Percentiles rank a stretch among this genome's conserved stretches.
Evolutionary conservation across 2,329 filamentous ascomycete genomes (phyloP).

Genomic region (Chaetomiaceae sp.): DNA sequence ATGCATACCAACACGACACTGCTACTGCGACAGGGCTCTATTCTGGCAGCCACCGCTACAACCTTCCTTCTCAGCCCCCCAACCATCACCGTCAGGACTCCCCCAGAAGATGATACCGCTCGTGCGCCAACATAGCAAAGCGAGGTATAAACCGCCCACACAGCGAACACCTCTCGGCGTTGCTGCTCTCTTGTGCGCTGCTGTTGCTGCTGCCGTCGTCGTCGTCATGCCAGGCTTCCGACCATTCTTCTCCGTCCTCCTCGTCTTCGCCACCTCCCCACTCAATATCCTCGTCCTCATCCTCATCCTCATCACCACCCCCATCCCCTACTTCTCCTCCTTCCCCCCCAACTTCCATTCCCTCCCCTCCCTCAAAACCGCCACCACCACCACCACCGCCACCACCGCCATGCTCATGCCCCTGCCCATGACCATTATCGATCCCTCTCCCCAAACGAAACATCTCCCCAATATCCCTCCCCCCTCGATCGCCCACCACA

Average conservation of each 20-base stretch:
- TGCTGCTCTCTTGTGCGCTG: too few relatives aligned
- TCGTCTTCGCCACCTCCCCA: neutral
- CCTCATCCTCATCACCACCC: neutral
- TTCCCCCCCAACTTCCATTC: slow-evolving; percentile 16
- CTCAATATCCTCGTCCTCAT: neutral
- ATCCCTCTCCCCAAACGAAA: slow-evolving; percentile 44
- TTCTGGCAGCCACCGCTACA: too few relatives aligned
- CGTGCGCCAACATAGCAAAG: slow-evolving; percentile 29
- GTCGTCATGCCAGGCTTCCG: neutral
- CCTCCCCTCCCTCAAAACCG: too few relatives aligned
- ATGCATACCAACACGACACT: too few relatives aligned
- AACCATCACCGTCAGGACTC: neutral
- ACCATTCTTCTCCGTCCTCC: neutral
- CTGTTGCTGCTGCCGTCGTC: neutral
- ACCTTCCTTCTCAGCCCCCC: neutral
- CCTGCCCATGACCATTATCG: neutral
- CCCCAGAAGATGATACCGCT: slow-evolving; percentile 27
- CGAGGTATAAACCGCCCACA: slow-evolving; percentile 28
- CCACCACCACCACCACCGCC: neutral
- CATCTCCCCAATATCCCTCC: slow-evolving; percentile 74
- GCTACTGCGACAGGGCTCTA: too few relatives aligned
- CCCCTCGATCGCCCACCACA: slow-evolving; percentile 44
- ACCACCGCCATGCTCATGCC: neutral
- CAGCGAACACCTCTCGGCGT: slow-evolving; percentile 23
- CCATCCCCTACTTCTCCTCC: neutral